Base-by-base conservation (phyloP, 495 filamentous ascomycete genomes). In the Xylaria curta region DNA sequence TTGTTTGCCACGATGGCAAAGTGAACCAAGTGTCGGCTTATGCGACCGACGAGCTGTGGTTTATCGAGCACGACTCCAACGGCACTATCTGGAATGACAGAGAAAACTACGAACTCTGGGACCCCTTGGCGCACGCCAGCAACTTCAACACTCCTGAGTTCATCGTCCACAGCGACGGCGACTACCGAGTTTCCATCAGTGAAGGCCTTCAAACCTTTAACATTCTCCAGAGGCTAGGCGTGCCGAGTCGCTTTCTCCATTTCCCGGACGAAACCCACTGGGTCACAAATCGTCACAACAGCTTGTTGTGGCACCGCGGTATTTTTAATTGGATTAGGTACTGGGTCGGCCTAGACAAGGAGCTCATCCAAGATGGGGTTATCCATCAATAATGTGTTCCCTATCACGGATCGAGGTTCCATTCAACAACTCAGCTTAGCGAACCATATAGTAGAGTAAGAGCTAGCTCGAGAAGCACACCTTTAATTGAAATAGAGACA, bases 181-280 rank as follows among this genome's bases (percentile, higher is more conserved):
- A 95, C 78, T 95, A 93, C 74, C 85, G 93, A 26, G 81, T 94
- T 56, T 88, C 91, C 0, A 87, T 94, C 44, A 79, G 75, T 3
- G 92, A 94, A 72, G 93, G 92, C 0, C 78, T 95, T 12, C 87
- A 91, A 0, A 88, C 90, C 10, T 95, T 96, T 78, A 92, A 94
- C 71, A 87, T 92, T 10, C 81, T 95, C 53, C 93, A 96, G 81
- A 86, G 80, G 31, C 76, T 82, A 58, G 86, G 87, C 10, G 79
- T 89, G 3, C 87, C 88, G 28, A 91, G 88, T 74, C 81, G 84
- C 77, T 86, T 89, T 70, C 73, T 89, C 54, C 87, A 82, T 67
- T 88, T 89, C 75, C 86, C 86, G 0, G 86, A 87, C 75, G 87
- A 89, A 75, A 80, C 81, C 36, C 86, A 88, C 67, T 93, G 88